Base-by-base conservation (phyloP, 495 filamentous ascomycete genomes). In the Aspergillus sparsus region DNA sequence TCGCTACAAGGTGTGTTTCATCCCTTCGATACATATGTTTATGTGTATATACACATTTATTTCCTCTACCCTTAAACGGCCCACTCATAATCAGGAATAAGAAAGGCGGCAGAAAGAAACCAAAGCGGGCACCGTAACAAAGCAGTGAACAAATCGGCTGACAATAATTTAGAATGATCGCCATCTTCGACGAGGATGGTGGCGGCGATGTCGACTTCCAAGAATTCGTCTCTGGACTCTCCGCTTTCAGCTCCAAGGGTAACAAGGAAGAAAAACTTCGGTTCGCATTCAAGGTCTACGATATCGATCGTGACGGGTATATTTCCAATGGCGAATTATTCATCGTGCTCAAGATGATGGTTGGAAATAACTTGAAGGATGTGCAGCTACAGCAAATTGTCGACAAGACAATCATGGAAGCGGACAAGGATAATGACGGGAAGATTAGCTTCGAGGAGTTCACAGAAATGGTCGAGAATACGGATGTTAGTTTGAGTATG, bases 331-430 rank as follows among this genome's bases (percentile, higher is more conserved):
- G 94, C 61, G 94, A 99, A 80, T 82, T 99, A 45, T 99, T 98
- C 74, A 97, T 99, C 70, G 94, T 99, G 68, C 81, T 99, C 63
- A 99, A 99, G 87, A 99, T 99, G 94, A 99, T 99, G 94, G 94
- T 99, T 62, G 94, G 94, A 47, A 97, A 92, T 78, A 99, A 99
- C 77, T 77, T 99, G 69, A 99, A 99, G 84, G 95, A 99, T 71
- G 88, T 96, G 77, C 94, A 99, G 77, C 78, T 99, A 75, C 94
- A 99, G 77, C 94, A 83, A 73, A 83, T 83, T 51, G 94, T 99
- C 61, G 94, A 99, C 78, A 99, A 99, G 85, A 99, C 94, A 53
- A 99, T 99, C 70, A 98, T 98, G 94, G 94, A 99, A 79, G 95
- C 94, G 46, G 94, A 99, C 74, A 83, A 89, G 68, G 95, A 99